These are phyloP conservation scores for Venturia carpophila DNA, from an alignment of 2,329 filamentous ascomycete species.

Conservation along the genomic window DNA sequence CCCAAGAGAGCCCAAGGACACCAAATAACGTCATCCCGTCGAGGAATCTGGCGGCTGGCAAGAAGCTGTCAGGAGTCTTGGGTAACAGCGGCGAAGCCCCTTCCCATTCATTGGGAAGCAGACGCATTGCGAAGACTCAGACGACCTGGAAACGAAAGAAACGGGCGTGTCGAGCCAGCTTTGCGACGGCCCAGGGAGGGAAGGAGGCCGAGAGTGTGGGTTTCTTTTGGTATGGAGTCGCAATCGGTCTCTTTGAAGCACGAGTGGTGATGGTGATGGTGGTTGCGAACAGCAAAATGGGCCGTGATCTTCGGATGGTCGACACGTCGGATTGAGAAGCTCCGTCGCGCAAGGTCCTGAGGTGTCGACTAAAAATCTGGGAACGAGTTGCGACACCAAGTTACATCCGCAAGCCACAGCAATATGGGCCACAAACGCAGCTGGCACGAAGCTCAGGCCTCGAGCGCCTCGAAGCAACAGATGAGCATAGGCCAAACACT, in stretches of 20 bases:
- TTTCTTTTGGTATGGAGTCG: no score
- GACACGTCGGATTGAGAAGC: not conserved
- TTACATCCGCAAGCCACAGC: not conserved
- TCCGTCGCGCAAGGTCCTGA: not conserved
- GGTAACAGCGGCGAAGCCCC: conserved; percentile 9
- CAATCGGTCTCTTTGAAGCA: no score
- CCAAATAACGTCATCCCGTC: not conserved
- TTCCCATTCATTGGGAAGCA: conserved; percentile 13
- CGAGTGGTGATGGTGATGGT: no score
- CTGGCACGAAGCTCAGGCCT: conserved; percentile 12
- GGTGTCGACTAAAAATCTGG: not conserved
- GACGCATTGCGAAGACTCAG: not conserved
- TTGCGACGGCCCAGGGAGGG: not conserved
- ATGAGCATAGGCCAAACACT: conserved; percentile 13
- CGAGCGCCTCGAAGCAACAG: conserved; percentile 4
- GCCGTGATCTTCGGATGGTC: no score
- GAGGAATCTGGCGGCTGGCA: not conserved
- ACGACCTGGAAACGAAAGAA: not conserved
- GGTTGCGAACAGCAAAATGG: no score
- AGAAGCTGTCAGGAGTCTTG: not conserved
- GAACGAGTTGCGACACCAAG: not conserved
- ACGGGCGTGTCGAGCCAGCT: not conserved
- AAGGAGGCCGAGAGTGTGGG: not conserved
- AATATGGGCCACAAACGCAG: conserved; percentile 16
- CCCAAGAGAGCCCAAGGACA: not conserved